Evolutionary conservation across 2,329 filamentous ascomycete genomes (phyloP).

Genomic region (Samsoniella hepiali): DNA sequence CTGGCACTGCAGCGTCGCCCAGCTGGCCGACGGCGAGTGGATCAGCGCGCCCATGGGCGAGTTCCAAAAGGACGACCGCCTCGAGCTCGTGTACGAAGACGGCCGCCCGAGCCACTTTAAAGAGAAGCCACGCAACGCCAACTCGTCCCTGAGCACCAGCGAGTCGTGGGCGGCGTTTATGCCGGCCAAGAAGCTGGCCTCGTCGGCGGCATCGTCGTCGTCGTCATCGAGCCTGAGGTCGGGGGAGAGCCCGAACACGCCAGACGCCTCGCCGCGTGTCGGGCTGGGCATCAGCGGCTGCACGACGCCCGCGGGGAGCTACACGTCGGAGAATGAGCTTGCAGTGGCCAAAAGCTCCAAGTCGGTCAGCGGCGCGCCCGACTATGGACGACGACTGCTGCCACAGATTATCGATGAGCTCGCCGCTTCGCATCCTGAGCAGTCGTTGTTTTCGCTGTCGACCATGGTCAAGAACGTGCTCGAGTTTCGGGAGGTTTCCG

Average conservation of each 20-base stretch:
- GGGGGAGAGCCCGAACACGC: not conserved
- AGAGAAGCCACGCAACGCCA: slow-evolving; percentile 15
- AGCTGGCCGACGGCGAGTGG: slow-evolving; percentile 25
- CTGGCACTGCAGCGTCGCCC: slow-evolving; percentile 31
- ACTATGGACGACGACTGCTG: slow-evolving; percentile 26
- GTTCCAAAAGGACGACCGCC: slow-evolving; percentile 23
- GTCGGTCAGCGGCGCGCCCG: not conserved
- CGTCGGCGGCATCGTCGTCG: not conserved
- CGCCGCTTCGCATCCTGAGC: slow-evolving; percentile 27
- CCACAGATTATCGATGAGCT: slow-evolving; percentile 30
- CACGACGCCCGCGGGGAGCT: not conserved
- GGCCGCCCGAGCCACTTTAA: slow-evolving; percentile 25
- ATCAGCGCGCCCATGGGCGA: slow-evolving; percentile 29
- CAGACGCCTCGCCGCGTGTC: not conserved
- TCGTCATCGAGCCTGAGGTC: slow-evolving; percentile 1
- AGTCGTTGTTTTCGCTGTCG: slow-evolving; percentile 26
- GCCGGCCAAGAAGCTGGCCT: slow-evolving; percentile 7
- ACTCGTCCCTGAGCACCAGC: not conserved
- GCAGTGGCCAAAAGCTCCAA: not conserved
- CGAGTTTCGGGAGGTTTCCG: slow-evolving; percentile 26
- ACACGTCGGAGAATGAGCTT: not conserved
- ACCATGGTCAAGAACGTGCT: slow-evolving; percentile 19
- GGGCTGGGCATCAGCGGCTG: slow-evolving; percentile 8
- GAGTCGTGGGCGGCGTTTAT: slow-evolving; percentile 11
- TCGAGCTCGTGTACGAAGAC: slow-evolving; percentile 26